These are phyloP conservation scores for Calonectria hawksworthii DNA, from an alignment of 2,329 filamentous ascomycete species.

Conservation along the genomic window DNA sequence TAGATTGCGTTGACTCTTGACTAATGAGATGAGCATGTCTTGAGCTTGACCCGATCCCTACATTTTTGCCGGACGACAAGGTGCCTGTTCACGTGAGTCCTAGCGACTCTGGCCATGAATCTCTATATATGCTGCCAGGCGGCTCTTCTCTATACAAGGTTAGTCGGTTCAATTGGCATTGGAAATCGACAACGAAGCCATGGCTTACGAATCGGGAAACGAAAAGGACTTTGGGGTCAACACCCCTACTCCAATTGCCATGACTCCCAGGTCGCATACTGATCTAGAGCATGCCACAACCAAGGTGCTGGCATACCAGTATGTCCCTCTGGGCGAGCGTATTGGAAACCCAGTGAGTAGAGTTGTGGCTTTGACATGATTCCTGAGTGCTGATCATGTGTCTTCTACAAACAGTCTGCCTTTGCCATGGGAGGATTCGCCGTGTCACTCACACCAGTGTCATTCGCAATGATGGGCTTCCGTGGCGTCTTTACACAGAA, in stretches of 20 bases:
- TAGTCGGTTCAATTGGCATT: neutral
- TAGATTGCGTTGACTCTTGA: neutral
- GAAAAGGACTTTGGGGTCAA: neutral
- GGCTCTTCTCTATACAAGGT: neutral
- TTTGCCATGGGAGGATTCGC: slow-evolving; percentile 49
- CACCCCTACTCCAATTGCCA: neutral
- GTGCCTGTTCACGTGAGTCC: neutral
- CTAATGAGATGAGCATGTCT: slow-evolving; percentile 7
- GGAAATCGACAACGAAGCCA: neutral
- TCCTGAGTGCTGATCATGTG: neutral
- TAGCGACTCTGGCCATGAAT: neutral
- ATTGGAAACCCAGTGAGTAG: neutral
- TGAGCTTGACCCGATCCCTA: slow-evolving; percentile 1
- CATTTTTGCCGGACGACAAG: neutral
- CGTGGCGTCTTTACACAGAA: slow-evolving; percentile 46
- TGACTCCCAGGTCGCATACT: neutral
- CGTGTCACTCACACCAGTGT: slow-evolving; percentile 44
- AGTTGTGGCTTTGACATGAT: too few relatives aligned
- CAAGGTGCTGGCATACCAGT: neutral
- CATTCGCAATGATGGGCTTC: slow-evolving; percentile 48
- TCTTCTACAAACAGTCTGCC: slow-evolving; percentile 29
- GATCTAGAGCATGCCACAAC: neutral
- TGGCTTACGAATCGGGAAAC: neutral
- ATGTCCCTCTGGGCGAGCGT: neutral
- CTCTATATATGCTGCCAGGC: neutral